Evolutionary conservation across 257 asterid species (phyloP).

Genomic region (Dorcoceras hygrometricum): DNA sequence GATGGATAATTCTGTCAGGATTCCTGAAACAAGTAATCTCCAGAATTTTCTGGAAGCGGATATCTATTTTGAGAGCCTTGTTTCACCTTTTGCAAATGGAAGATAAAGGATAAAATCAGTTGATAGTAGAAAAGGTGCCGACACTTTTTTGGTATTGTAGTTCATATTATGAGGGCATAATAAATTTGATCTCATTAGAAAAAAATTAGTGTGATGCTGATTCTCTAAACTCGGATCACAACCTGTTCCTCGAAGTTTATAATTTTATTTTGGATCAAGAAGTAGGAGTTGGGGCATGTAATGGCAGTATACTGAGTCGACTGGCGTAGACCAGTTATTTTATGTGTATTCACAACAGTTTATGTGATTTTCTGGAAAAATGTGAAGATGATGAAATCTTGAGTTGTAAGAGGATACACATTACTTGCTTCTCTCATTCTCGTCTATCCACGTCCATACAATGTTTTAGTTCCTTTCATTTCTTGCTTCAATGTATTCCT

Average conservation of each 20-base stretch:
- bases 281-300: neutral
- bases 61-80: slow-evolving; percentile 43
- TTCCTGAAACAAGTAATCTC: slow-evolving; percentile 20
- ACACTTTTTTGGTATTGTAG: no score
- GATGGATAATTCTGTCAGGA: slow-evolving; percentile 22
- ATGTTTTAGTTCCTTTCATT: neutral
- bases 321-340: neutral
- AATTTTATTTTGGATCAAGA: neutral
- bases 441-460: neutral
- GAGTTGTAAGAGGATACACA: neutral
- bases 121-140: slow-evolving; percentile 9
- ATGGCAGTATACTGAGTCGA: neutral
- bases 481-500: neutral
- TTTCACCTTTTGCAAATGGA: slow-evolving; percentile 28
- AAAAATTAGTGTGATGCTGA: neutral
- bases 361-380: neutral
- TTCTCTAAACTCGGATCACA: neutral
- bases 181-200: neutral
- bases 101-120: neutral
- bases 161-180: neutral
- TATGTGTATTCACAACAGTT: neutral
- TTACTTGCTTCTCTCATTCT: neutral
- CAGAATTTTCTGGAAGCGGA: slow-evolving; percentile 28
- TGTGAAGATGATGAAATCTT: neutral
- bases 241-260: neutral